A percentile compares a stretch with the other conserved stretches of the same genome.
phyloP scores from a whole-genome alignment of 257 asterid species.

The Salvia rosmarinus region DNA sequence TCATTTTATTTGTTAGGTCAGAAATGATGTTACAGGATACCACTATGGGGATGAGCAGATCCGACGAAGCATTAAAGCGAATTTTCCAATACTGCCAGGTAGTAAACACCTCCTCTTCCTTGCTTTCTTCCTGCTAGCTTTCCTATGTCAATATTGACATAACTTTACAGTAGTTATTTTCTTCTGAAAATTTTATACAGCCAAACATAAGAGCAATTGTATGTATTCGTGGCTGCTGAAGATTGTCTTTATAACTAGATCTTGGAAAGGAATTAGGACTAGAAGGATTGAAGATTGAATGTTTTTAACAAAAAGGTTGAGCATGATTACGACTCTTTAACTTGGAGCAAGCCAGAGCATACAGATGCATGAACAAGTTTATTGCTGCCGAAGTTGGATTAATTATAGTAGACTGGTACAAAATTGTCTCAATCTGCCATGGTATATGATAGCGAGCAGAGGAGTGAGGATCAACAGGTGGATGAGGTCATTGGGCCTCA shows the following conservation, averaged over 20 bases:
- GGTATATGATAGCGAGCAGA: too few relatives aligned
- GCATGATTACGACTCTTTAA: too few relatives aligned
- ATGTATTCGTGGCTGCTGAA: not conserved
- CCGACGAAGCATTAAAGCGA: slow-evolving; percentile 94
- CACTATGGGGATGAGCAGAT: slow-evolving; percentile 98
- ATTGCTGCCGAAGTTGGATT: not conserved
- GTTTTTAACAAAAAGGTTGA: not conserved
- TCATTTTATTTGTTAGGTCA: slow-evolving; percentile 64
- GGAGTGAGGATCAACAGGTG: too few relatives aligned
- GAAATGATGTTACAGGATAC: slow-evolving; percentile 89
- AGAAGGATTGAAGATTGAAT: not conserved
- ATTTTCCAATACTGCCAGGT: slow-evolving; percentile 97
- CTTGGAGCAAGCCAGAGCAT: too few relatives aligned
- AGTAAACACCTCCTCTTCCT: slow-evolving; percentile 8
- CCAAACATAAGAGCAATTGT: not conserved
- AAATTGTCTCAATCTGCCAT: not conserved
- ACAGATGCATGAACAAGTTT: not conserved
- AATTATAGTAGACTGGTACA: not conserved
- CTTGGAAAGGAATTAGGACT: not conserved
- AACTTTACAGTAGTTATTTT: not conserved
- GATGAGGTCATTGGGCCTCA: too few relatives aligned
- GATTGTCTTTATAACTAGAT: not conserved
- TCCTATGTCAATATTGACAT: not conserved
- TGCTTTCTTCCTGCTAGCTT: not conserved
- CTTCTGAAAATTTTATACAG: not conserved